Evolutionary conservation across 1,284 basidiomycete genomes (phyloP).

Genomic region (Volvariella volvacea): DNA sequence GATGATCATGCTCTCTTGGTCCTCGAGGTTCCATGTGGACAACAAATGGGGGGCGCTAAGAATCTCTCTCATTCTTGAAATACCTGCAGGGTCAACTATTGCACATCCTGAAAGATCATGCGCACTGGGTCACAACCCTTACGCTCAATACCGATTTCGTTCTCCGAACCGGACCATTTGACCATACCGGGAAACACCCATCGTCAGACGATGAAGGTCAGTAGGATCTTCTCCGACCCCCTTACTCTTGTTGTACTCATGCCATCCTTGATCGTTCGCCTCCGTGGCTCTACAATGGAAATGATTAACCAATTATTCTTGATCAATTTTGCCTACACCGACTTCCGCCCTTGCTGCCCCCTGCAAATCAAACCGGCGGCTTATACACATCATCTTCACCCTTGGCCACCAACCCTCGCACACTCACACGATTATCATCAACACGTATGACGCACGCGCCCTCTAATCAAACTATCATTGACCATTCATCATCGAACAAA

Average conservation of each 20-base stretch:
- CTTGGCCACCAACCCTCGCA: neutral
- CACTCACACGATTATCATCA: too few species aligned
- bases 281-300: too few species aligned
- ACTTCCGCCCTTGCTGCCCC: too few species aligned
- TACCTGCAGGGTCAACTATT: slow-evolving; percentile 50
- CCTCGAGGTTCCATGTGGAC: neutral
- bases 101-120: slow-evolving; percentile 87
- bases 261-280: neutral
- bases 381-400: neutral
- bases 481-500: neutral
- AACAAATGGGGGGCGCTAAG: neutral
- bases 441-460: neutral
- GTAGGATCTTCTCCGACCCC: slow-evolving; percentile 10
- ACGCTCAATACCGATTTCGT: slow-evolving; percentile 95
- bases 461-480: neutral
- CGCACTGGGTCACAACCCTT: slow-evolving; percentile 98
- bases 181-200: slow-evolving; percentile 76
- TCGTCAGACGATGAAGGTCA: slow-evolving; percentile 75
- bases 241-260: neutral
- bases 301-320: too few species aligned
- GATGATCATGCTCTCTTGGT: slow-evolving; percentile 1
- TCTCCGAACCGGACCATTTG: slow-evolving; percentile 91
- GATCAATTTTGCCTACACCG: too few species aligned
- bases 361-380: too few species aligned
- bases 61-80: neutral